Conservation (phyloP, 306 rosid genomes). For the Pterocarpus santalinus region DNA sequence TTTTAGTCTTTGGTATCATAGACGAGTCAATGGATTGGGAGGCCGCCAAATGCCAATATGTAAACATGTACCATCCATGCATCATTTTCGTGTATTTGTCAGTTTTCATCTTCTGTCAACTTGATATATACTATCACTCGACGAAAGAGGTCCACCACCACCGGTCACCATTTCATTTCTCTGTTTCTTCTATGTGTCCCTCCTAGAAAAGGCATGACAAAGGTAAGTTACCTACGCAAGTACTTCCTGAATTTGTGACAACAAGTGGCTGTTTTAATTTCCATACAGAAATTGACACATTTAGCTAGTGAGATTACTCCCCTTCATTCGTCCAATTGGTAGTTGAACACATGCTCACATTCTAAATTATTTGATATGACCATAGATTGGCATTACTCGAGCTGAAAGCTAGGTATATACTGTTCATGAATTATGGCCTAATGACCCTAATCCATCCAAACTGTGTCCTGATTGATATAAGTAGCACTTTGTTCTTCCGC, state of each 20-base stretch:
- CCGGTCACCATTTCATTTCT: neutral
- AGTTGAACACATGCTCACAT: neutral
- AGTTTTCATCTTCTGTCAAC: neutral
- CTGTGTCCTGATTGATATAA: too few relatives aligned
- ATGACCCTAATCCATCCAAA: neutral
- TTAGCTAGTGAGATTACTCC: neutral
- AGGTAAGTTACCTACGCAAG: neutral
- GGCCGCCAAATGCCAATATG: neutral
- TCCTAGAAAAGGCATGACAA: neutral
- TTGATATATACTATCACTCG: neutral
- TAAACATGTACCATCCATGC: neutral
- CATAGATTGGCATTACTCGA: neutral
- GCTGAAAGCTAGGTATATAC: neutral
- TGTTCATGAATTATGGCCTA: constrained; percentile 1
- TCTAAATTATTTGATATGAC: constrained; percentile 8
- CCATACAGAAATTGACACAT: neutral
- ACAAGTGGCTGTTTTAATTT: neutral
- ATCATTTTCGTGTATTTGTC: neutral
- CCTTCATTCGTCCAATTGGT: neutral
- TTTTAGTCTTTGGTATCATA: neutral
- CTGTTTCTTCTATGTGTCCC: neutral
- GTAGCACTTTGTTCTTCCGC: too few relatives aligned
- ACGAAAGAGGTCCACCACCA: neutral
- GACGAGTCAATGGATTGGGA: constrained; percentile 7
- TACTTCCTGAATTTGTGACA: neutral